A percentile compares a stretch with the other conserved stretches of the same genome.
Evolutionary conservation across 2,329 filamentous ascomycete genomes (phyloP).

Genomic region (Calcarisporium arbuscula): DNA sequence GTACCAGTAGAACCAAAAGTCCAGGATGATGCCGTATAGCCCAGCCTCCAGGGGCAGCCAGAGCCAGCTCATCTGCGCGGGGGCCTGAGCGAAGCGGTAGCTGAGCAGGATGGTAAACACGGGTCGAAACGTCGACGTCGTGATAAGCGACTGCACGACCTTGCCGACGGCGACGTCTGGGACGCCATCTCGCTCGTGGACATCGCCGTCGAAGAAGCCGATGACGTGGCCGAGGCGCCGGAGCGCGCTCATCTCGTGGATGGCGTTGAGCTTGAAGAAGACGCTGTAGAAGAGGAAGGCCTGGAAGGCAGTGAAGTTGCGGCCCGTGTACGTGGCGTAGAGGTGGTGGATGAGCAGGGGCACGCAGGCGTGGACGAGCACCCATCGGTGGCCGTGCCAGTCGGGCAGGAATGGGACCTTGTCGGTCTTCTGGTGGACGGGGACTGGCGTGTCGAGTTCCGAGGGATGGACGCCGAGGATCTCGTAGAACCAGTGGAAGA

Average conservation of each 20-base stretch:
- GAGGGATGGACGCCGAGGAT: conserved; percentile 10
- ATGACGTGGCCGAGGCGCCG: conserved; percentile 21
- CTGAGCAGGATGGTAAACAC: conserved; percentile 17
- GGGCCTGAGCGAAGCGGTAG: conserved; percentile 13
- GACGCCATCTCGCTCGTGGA: conserved; percentile 26
- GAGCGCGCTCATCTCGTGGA: conserved; percentile 22
- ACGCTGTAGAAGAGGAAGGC: conserved; percentile 20
- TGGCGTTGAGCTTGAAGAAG: conserved; percentile 23
- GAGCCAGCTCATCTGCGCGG: conserved; percentile 13
- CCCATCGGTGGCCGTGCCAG: conserved; percentile 22
- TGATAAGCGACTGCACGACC: conserved; percentile 9
- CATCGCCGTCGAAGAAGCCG: conserved; percentile 18
- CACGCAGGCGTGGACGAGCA: conserved; percentile 21
- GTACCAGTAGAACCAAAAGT: too few relatives aligned
- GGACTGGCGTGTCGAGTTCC: conserved; percentile 11
- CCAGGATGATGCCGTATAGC: too few relatives aligned
- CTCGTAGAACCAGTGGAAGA: conserved; percentile 13
- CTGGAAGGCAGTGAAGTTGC: conserved; percentile 7
- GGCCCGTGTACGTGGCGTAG: conserved; percentile 8
- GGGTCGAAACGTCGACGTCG: conserved; percentile 15
- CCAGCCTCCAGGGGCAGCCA: conserved; percentile 23
- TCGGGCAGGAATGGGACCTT: conserved; percentile 23
- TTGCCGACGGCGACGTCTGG: conserved; percentile 23
- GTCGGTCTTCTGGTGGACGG: conserved; percentile 26
- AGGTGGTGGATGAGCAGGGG: conserved; percentile 18